Base-by-base conservation (phyloP, 176 grass and related monocot genomes). In the Calamus simplicifolius region DNA sequence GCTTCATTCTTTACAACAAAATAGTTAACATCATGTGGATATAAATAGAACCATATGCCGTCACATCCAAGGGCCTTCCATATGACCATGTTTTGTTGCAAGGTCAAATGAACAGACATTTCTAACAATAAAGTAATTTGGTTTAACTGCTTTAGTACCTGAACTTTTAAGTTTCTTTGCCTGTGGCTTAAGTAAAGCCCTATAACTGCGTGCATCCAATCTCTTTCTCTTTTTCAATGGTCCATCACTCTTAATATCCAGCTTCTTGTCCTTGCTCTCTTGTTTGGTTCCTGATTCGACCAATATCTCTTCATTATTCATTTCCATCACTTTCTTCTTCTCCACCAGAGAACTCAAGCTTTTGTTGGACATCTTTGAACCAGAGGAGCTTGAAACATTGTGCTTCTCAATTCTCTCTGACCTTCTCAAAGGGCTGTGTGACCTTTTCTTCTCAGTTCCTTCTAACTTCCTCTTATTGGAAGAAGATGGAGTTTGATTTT, bases 81-180 rank as follows among this genome's bases (percentile, higher is more conserved):
- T 7, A 10, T 35, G 31, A 35, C 31, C 6, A 35, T 35, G 31
- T 35, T 35, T 35, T 35, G 31, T 35, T 35, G 31, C 31, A 35
- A 35, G 8, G 8, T 35, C 8, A 1, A 35, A 35, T 8, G 6
- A 35, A 35, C 6, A 35, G 31, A 35, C 6, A 35, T 35, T 1
- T 7, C 21, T 23, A 23, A 23, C 31, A 1, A 35, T 10, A 2
- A 1, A 35, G 31, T 35, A 35, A 8, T 7, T 35, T 35, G 8
- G 31, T 35, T 6, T 35, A 35, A 35, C 31, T 35, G 31, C 31
- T 35, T 19, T 27, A 27, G 17, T 64, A 64, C 62, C 62, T 64
- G 62, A 21, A 27, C 25, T 64, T 64, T 51, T 64, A 51, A 25
- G 21, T 64, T 50, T 64, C 48, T 64, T 64, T 49, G 5, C 48